Evolutionary conservation across 768 basidiomycete species (phyloP).

Genomic region (Amanita rimosa): DNA sequence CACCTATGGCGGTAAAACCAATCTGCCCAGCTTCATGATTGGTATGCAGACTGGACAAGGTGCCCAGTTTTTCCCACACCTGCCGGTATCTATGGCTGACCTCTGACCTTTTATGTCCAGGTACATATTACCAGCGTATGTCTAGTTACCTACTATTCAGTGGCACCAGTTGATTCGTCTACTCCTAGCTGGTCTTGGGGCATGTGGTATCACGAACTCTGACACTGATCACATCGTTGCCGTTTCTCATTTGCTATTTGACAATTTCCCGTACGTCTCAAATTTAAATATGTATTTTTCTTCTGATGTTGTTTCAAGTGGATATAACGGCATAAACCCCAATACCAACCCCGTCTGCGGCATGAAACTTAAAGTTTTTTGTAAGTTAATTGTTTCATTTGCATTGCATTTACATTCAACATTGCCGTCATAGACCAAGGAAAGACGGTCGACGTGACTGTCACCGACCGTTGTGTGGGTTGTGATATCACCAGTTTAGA

Average conservation of each 20-base stretch:
- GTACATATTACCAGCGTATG: slow-evolving; percentile 42
- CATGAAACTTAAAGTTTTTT: slow-evolving; percentile 30
- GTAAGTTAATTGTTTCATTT: slow-evolving; percentile 25
- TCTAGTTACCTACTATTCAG: slow-evolving; percentile 4
- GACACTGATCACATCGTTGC: slow-evolving; percentile 46
- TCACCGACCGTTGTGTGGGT: slow-evolving; percentile 54
- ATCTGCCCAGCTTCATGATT: slow-evolving; percentile 28
- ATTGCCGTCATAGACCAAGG: slow-evolving; percentile 32
- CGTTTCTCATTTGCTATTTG: slow-evolving; percentile 43
- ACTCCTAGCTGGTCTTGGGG: slow-evolving; percentile 42
- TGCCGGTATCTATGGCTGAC: neutral
- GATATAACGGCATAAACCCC: slow-evolving; percentile 47
- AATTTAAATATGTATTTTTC: neutral
- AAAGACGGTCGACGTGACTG: slow-evolving; percentile 31
- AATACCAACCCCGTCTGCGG: slow-evolving; percentile 70
- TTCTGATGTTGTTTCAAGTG: slow-evolving; percentile 23
- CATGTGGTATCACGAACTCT: slow-evolving; percentile 49
- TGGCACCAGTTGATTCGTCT: slow-evolving; percentile 4
- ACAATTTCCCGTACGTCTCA: slow-evolving; percentile 44
- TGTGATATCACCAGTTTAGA: slow-evolving; percentile 47
- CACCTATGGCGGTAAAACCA: neutral
- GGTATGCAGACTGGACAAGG: slow-evolving; percentile 43
- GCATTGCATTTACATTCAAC: slow-evolving; percentile 4
- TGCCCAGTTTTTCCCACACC: slow-evolving; percentile 6
- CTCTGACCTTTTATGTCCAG: slow-evolving; percentile 12